Percentiles rank a stretch among this genome's conserved stretches.
Conservation (phyloP, 2,329 filamentous ascomycete species). For the Paracorniculantispora psalliotae region DNA sequence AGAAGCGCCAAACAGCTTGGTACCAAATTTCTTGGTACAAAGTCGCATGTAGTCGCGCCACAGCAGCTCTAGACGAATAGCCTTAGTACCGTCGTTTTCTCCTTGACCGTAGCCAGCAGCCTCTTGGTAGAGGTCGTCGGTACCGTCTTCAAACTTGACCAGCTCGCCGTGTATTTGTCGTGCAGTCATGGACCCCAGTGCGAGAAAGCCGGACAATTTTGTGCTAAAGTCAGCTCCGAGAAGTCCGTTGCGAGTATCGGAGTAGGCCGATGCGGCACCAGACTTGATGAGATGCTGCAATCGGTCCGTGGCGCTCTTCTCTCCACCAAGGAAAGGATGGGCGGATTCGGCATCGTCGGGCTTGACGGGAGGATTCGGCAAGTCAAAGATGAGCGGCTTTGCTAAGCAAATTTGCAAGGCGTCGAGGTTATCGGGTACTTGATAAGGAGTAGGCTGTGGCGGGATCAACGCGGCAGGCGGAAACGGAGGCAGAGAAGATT, state of each 20-base stretch:
- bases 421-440: slow-evolving; percentile 52
- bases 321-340: slow-evolving; percentile 66
- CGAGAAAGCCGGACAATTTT: slow-evolving; percentile 69
- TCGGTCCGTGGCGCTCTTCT: slow-evolving; percentile 53
- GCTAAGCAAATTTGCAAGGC: slow-evolving; percentile 50
- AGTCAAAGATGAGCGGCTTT: slow-evolving; percentile 49
- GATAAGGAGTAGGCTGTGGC: slow-evolving; percentile 57
- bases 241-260: slow-evolving; percentile 66
- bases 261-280: slow-evolving; percentile 59
- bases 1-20: slow-evolving; percentile 56
- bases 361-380: slow-evolving; percentile 46
- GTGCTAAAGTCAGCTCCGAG: slow-evolving; percentile 68
- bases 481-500: slow-evolving; percentile 49
- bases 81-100: slow-evolving; percentile 66
- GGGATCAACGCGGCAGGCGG: slow-evolving; percentile 48
- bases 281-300: slow-evolving; percentile 56
- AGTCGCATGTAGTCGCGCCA: slow-evolving; percentile 81
- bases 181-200: slow-evolving; percentile 67
- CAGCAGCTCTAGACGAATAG: slow-evolving; percentile 66
- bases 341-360: slow-evolving; percentile 52
- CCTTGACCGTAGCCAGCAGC: slow-evolving; percentile 60
- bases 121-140: slow-evolving; percentile 32
- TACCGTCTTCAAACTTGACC: slow-evolving; percentile 63
- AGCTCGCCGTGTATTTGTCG: slow-evolving; percentile 68
- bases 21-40: slow-evolving; percentile 64